Evolutionary conservation across 805 yeast genomes (phyloP), one percentile per base, ranked within the genome.

Genomic region (Yarrowia bubula): DNA sequence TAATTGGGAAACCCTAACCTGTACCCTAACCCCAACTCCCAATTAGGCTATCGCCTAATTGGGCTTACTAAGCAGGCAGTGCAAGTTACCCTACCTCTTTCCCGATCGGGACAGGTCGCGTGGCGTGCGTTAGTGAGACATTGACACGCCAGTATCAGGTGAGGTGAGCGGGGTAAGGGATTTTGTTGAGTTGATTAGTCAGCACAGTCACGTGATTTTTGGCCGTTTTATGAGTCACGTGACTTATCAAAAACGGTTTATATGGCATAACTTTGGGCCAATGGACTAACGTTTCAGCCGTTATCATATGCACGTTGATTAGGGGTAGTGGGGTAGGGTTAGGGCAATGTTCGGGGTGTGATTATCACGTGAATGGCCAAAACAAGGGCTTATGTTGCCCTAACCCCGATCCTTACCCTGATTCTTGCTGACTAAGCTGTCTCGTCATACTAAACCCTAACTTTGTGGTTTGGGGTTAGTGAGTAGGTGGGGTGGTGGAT

Each of bases 101-200:
- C 55, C 55, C 39, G 41, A 48, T 33, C 8, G 39, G 55, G 55
- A 3, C 4, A 33, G 55, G 55, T 48, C 55, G 55, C 55, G 55
- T 48, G 55, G 55, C 41, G 31, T 47, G 39, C 32, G 55, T 48
- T 48, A 8, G 41, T 17, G 55, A 48, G 55, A 48, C 39, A 48
- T 22, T 22, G 28, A 22, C 28, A 22, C 28, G 28, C 28, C 28
- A 22, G 28, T 3, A 22, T 5, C 28, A 22, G 28, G 28, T 22
- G 28, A 22, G 7, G 6, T 3, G 11, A 15, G 44, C 22, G 44
- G 44, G 44, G 44, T 17, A 10, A 13, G 11, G 10, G 10, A 4
- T 8, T n/a, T 15, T 41, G 44, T 41, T 41, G 44, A 15, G 44
- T 17, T 39, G 22, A n/a, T 39, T 10, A 8, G 44, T 9, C 17